Evolutionary conservation across 495 filamentous ascomycete genomes (phyloP).

Genomic region (Talaromyces nanjingensis): DNA sequence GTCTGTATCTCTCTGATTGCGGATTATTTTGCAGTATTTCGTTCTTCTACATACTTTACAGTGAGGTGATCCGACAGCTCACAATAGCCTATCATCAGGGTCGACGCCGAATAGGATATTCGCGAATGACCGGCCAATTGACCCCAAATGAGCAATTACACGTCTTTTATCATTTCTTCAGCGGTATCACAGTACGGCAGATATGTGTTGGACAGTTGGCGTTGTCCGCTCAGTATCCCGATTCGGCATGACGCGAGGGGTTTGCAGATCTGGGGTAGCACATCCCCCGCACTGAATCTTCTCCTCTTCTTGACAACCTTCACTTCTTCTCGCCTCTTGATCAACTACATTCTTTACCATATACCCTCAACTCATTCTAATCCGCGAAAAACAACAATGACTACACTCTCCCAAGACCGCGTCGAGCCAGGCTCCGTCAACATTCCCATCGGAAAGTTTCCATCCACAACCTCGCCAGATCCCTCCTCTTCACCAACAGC

Average conservation of each 20-base stretch:
- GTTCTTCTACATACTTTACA: too few species aligned
- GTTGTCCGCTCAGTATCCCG: too few species aligned
- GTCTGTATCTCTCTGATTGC: too few species aligned
- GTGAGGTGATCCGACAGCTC: too few species aligned
- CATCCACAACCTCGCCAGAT: neutral
- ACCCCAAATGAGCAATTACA: too few species aligned
- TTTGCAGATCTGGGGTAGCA: neutral
- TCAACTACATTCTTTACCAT: neutral
- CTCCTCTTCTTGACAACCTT: neutral
- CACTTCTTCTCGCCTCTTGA: neutral
- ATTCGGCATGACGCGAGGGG: neutral
- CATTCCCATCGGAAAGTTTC: slow-evolving; percentile 30
- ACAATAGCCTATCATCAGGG: too few species aligned
- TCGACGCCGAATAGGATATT: too few species aligned
- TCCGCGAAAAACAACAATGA: neutral
- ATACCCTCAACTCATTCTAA: neutral
- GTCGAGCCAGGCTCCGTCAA: slow-evolving; percentile 55
- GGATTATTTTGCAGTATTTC: too few species aligned
- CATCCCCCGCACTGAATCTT: neutral
- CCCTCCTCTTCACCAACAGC: neutral
- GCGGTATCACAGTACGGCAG: too few species aligned
- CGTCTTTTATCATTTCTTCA: too few species aligned
- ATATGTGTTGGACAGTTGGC: too few species aligned
- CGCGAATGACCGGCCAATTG: too few species aligned
- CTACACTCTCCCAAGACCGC: slow-evolving; percentile 42